phyloP scores from a whole-genome alignment of 1,284 basidiomycete species.

The Acaromyces ingoldii region DNA sequence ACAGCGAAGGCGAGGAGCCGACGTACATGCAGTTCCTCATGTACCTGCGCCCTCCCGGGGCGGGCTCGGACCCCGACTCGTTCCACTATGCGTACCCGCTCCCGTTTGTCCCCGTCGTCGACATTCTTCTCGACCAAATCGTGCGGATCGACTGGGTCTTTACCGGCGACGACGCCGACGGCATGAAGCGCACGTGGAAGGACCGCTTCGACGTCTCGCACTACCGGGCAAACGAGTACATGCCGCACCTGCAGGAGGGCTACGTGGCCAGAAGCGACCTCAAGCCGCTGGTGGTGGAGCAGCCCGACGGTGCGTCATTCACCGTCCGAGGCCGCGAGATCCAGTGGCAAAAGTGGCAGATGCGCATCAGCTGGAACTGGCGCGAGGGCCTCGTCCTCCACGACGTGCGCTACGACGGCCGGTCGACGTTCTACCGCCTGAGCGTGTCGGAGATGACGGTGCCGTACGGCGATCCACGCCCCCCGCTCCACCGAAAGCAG shows the following conservation, averaged over 20 bases:
- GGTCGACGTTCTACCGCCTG: conserved; percentile 51
- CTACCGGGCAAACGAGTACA: conserved; percentile 50
- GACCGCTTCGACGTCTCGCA: conserved; percentile 38
- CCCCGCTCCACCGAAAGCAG: conserved; percentile 45
- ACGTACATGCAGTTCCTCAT: conserved; percentile 27
- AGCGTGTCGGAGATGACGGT: conserved; percentile 55
- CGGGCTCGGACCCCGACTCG: conserved; percentile 21
- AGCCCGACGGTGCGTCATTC: conserved; percentile 38
- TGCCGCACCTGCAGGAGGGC: conserved; percentile 25
- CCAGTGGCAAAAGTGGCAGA: conserved; percentile 34
- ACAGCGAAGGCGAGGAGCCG: conserved; percentile 24
- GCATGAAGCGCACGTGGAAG: conserved; percentile 32
- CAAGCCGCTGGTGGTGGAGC: conserved; percentile 30
- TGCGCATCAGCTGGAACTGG: conserved; percentile 38
- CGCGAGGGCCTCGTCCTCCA: conserved; percentile 52
- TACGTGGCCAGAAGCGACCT: conserved; percentile 16
- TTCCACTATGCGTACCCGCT: conserved; percentile 52
- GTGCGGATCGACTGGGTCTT: conserved; percentile 36
- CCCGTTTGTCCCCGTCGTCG: conserved; percentile 50
- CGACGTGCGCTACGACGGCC: conserved; percentile 20
- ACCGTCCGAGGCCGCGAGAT: conserved; percentile 24
- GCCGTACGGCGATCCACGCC: conserved; percentile 52
- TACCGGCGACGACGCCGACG: conserved; percentile 36
- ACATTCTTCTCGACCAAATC: conserved; percentile 34
- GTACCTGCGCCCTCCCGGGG: conserved; percentile 22